Evolutionary conservation across 805 yeast genomes (phyloP).

Genomic region (Torulaspora indica): DNA sequence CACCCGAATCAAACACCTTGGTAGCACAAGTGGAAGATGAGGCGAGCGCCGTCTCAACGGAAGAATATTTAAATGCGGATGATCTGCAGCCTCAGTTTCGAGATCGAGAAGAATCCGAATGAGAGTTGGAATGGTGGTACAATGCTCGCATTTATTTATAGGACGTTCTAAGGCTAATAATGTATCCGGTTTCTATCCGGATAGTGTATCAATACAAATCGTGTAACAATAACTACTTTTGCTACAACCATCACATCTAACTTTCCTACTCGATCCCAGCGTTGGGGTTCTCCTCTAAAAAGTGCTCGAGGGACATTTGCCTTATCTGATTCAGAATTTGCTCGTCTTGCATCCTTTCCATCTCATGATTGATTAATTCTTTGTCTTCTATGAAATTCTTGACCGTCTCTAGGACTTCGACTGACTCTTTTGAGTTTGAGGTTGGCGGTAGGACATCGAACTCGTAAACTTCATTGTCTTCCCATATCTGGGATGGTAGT

Average conservation of each 20-base stretch:
- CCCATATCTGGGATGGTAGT: conserved; percentile 60
- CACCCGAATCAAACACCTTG: conserved; percentile 18
- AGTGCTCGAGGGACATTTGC: conserved; percentile 33
- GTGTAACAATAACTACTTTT: conserved; percentile 4
- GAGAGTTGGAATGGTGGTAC: background rate
- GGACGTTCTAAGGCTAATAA: conserved; percentile 1
- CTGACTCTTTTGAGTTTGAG: conserved; percentile 33
- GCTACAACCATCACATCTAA: background rate
- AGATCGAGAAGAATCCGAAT: conserved; percentile 6
- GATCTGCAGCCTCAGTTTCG: conserved; percentile 1
- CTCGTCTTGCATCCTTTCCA: conserved; percentile 35
- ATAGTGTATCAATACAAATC: conserved; percentile 5
- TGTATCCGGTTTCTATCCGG: conserved; percentile 2
- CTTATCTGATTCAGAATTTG: conserved; percentile 30
- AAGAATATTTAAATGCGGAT: background rate
- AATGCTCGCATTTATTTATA: background rate
- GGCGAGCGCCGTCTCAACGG: background rate
- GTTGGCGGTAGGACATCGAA: conserved; percentile 70
- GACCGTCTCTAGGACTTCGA: conserved; percentile 37
- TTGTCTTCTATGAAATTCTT: conserved; percentile 35
- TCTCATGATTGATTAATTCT: conserved; percentile 26
- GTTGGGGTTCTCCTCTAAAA: conserved; percentile 25
- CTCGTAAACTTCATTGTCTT: conserved; percentile 56
- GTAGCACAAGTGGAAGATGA: conserved; percentile 4
- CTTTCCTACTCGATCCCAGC: conserved; percentile 8